phyloP scores from a whole-genome alignment of 2,329 filamentous ascomycete species.

The Apiospora sp. region DNA sequence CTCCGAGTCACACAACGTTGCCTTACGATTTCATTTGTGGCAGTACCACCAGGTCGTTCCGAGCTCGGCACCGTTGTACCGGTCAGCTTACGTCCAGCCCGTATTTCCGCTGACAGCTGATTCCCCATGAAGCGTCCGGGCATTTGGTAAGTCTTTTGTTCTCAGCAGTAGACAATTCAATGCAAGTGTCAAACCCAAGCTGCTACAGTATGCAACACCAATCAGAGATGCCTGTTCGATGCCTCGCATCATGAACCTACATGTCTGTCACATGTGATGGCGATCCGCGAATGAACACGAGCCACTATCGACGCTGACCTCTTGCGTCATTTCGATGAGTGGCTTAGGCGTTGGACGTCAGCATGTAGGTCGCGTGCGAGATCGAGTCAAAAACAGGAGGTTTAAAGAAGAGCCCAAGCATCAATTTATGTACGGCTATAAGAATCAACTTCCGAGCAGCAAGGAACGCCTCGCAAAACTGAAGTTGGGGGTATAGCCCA shows the following conservation, averaged over 20 bases:
- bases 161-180: background rate
- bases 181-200: background rate
- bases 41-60: background rate
- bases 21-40: background rate
- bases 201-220: background rate
- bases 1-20: background rate
- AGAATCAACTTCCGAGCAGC: too few relatives aligned
- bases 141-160: too few relatives aligned
- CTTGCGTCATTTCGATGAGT: background rate
- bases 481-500: too few relatives aligned
- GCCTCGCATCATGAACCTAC: background rate
- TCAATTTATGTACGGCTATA: too few relatives aligned
- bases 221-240: background rate
- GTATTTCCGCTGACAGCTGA: background rate
- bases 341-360: background rate
- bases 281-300: background rate
- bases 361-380: background rate
- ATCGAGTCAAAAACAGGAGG: background rate
- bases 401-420: too few relatives aligned
- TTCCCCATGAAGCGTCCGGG: background rate
- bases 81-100: conserved; percentile 13
- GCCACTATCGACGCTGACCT: too few relatives aligned
- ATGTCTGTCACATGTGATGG: background rate
- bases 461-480: too few relatives aligned
- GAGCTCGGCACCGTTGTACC: background rate